Conservation (phyloP, 108 stramenopile genomes). For the Cyclotella sp. region DNA sequence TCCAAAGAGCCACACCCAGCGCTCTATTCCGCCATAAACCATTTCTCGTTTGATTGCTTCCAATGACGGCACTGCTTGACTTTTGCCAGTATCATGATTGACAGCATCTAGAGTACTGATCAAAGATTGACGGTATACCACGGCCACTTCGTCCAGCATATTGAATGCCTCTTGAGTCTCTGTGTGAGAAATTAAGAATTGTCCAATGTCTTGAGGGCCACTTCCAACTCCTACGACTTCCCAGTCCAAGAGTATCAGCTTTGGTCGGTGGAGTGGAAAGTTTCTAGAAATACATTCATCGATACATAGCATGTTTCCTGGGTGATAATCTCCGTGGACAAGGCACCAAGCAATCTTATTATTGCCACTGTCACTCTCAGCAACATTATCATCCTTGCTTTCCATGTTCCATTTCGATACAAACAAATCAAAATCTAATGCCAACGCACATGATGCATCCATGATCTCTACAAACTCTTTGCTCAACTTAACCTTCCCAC, state of each 20-base stretch:
- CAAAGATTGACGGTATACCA: slow-evolving; percentile 54
- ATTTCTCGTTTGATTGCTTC: slow-evolving; percentile 50
- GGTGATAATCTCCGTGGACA: slow-evolving; percentile 73
- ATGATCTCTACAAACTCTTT: slow-evolving; percentile 19
- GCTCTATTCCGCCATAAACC: slow-evolving; percentile 56
- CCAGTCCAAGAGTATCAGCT: slow-evolving; percentile 57
- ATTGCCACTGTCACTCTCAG: neutral
- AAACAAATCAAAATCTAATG: slow-evolving; percentile 29
- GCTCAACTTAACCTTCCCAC: slow-evolving; percentile 13
- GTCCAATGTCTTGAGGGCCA: slow-evolving; percentile 72
- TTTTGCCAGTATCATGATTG: slow-evolving; percentile 1
- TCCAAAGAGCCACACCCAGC: slow-evolving; percentile 71
- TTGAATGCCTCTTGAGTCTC: slow-evolving; percentile 47
- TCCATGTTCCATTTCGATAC: slow-evolving; percentile 20
- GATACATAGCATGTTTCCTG: slow-evolving; percentile 59
- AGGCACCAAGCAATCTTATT: slow-evolving; percentile 40
- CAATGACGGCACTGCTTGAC: slow-evolving; percentile 48
- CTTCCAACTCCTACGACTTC: slow-evolving; percentile 70
- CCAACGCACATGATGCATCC: slow-evolving; percentile 28
- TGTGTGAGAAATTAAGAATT: slow-evolving; percentile 64
- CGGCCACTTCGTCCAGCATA: slow-evolving; percentile 37
- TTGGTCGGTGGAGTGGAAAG: neutral
- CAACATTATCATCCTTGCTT: neutral
- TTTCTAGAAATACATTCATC: neutral
- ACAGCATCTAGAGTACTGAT: slow-evolving; percentile 10